Evolutionary conservation across 352 stramenopile species (phyloP), one percentile per base, ranked within the genome.

Genomic region (Phytophthora fragariaefolia): DNA sequence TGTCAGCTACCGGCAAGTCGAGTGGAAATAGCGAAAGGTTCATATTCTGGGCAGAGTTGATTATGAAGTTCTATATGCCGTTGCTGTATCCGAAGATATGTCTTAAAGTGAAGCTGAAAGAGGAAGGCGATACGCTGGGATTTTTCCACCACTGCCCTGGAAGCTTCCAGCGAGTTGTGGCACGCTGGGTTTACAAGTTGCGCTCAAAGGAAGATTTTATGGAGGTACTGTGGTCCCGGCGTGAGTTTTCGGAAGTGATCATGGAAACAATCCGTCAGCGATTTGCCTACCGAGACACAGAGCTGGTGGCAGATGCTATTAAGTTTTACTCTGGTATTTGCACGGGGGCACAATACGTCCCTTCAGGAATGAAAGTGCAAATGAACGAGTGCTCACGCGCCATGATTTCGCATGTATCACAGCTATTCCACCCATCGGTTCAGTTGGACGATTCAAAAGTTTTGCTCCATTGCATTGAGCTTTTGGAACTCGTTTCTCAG

Each of bases 21-120:
- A 66, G 42, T 34, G 71, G 63, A 10, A 76, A 24, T 26, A 87
- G 78, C 38, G 85, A 95, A 51, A 77, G 89, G 2, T 96, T 96
- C 34, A 76, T 91, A 40, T 96, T 94, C 62, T 96, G 89, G 89
- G 76, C 80, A 22, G 83, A 95, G 23, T 69, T 96, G 10, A 92
- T 96, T 55, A 96, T 96, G 89, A 85, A 87, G 34, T 96, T 92
- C 51, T 96, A 93, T 63, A 96, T 96, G 89, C 89, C 89, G 26
- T 60, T 96, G 36, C 58, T 96, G 51, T 96, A 93, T 61, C 89
- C 89, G 2, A 96, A 96, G 48, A 72, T 95, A 8, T 95, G 88
- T 72, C 65, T 95, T 17, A 93, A 95, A 57, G 77, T 89, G 8
- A 92, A 92, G 47, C 68, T 96, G 46, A 96, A 96, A 76, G 88